Evolutionary conservation across 805 yeast genomes (phyloP).

Genomic region (Teunomyces pallodes): DNA sequence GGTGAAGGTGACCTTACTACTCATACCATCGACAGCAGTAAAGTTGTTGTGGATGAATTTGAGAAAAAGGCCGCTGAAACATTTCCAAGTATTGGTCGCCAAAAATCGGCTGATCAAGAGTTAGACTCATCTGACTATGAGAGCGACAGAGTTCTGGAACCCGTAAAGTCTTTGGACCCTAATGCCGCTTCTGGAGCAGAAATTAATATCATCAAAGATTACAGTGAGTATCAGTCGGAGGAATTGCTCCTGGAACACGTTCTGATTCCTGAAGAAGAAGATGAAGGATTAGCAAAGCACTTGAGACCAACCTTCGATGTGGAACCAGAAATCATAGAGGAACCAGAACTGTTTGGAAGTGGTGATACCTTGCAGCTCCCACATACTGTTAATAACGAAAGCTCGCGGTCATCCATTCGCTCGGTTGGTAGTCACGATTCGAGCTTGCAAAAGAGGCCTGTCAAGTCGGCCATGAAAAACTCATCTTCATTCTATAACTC

Average conservation of each 20-base stretch:
- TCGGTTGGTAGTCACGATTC: slow-evolving; percentile 29
- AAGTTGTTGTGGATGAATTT: slow-evolving; percentile 24
- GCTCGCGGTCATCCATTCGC: slow-evolving; percentile 31
- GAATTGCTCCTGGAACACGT: slow-evolving; percentile 14
- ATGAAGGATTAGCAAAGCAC: slow-evolving; percentile 16
- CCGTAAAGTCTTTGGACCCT: neutral
- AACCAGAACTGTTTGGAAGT: slow-evolving; percentile 17
- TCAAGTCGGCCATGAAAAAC: slow-evolving; percentile 52
- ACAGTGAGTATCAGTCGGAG: slow-evolving; percentile 16
- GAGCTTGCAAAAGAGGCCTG: slow-evolving; percentile 28
- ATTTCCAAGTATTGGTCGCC: neutral
- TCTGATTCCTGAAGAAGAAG: neutral
- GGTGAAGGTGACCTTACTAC: neutral
- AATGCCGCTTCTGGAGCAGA: slow-evolving; percentile 8
- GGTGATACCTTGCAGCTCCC: slow-evolving; percentile 15
- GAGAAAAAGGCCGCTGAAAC: slow-evolving; percentile 13
- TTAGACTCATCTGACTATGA: slow-evolving; percentile 2
- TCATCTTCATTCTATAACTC: slow-evolving; percentile 22
- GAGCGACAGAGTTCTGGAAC: neutral
- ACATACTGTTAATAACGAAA: slow-evolving; percentile 11
- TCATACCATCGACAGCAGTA: slow-evolving; percentile 19
- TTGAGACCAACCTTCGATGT: slow-evolving; percentile 33
- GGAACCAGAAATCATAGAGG: slow-evolving; percentile 27
- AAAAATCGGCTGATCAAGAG: neutral
- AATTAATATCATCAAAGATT: slow-evolving; percentile 20